These are phyloP conservation scores for Camelina hispida DNA, from an alignment of 345 rosid species.

Conservation along the genomic window DNA sequence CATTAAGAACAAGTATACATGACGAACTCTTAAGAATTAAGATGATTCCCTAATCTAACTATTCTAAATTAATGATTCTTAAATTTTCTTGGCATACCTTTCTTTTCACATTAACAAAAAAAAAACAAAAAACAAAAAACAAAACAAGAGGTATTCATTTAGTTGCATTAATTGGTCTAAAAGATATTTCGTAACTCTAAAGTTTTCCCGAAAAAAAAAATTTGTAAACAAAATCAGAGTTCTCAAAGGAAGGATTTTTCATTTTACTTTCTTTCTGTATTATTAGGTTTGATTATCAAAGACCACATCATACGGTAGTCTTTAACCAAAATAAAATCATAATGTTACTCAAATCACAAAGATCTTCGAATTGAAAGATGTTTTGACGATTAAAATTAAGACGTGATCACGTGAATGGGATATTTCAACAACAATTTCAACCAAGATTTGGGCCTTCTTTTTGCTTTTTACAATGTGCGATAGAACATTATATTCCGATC, in stretches of 20 bases:
- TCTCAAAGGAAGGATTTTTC: neutral
- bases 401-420: constrained; percentile 14
- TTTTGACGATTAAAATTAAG: neutral
- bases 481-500: constrained; percentile 34
- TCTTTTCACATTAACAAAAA: no score
- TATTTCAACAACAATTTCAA: constrained; percentile 13
- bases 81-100: no score
- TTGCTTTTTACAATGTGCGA: constrained; percentile 23
- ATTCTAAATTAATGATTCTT: no score
- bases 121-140: no score
- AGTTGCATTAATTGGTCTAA: no score
- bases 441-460: constrained; percentile 22
- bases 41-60: no score
- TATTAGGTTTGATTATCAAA: neutral
- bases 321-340: neutral
- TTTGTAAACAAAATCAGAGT: no score
- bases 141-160: no score
- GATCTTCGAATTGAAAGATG: neutral
- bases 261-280: neutral
- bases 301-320: neutral
- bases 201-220: no score
- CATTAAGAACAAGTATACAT: no score
- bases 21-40: no score
- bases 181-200: no score
- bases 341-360: neutral